Base-by-base conservation (phyloP, 2,329 filamentous ascomycete genomes). In the Trichoderma oligosporum region DNA sequence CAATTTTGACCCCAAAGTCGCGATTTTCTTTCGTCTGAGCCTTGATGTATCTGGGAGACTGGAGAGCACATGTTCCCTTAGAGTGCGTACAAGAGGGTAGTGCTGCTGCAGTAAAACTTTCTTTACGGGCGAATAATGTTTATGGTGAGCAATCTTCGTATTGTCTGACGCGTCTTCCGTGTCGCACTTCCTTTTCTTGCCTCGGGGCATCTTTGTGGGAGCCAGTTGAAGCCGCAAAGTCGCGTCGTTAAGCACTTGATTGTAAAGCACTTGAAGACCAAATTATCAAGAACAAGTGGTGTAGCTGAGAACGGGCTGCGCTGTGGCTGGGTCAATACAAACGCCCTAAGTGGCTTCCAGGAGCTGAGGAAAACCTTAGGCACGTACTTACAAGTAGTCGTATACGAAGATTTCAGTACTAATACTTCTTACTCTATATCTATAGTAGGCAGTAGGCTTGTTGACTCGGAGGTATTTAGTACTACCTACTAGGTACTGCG, bases 31-130 rank as follows among this genome's bases (percentile, higher is more conserved):
- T 27, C 81, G 75, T 44, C 84, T 75, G 54, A 85, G 68, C 55
- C 79, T 87, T 4, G 89, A 93, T 9, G 82, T 78, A n/a, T 70
- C 63, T 0, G 89, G 87, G 9, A 95, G 79, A 59, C 78, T 82
- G 18, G 76, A 75, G 46, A 92, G 74, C 36, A 92, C 74, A 73
- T 90, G 89, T 58, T 87, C 78, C 64, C 90, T 84, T 57, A 96
- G 75, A 0, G 85, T 85, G 56, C 83, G 70, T 11, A 91, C 80
- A 45, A 78, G 72, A 7, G 79, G 73, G 71, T 91, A 96, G 72
- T 86, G 88, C 60, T 81, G 80, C 44, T 78, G 78, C 57, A 96
- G 77, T 31, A 94, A 79, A 54, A 83, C 82, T 67, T 90, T 85
- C 64, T 64, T 73, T 46, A 72, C 64, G 14, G 66, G 61, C 42